Evolutionary conservation across 2,329 filamentous ascomycete genomes (phyloP).

Genomic region (Lasiodiplodia sp.): DNA sequence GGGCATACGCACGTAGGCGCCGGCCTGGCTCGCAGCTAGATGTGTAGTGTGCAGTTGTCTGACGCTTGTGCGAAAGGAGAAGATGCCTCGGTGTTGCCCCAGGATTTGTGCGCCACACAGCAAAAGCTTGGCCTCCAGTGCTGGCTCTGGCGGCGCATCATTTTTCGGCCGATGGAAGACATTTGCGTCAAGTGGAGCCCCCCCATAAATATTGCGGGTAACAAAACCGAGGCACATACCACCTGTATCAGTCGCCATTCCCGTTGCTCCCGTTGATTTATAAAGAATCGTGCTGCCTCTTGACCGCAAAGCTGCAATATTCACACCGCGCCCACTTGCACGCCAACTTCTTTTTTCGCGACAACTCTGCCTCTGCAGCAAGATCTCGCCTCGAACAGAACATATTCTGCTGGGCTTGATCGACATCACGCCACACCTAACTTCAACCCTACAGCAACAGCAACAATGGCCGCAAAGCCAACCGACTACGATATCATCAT

Average conservation of each 20-base stretch:
- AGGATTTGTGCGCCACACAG: conserved; percentile 16
- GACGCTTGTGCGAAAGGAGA: conserved; percentile 15
- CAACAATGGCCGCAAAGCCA: conserved; percentile 10
- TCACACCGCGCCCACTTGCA: neutral
- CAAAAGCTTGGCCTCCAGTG: conserved; percentile 1
- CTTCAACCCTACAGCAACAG: neutral
- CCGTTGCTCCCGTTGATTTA: conserved; percentile 1
- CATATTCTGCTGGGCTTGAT: neutral
- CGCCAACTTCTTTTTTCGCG: neutral
- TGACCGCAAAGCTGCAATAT: neutral
- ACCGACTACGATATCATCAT: conserved; percentile 60
- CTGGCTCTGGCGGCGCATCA: neutral
- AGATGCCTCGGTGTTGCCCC: conserved; percentile 27
- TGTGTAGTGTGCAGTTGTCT: neutral
- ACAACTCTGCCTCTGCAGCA: neutral
- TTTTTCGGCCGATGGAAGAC: conserved; percentile 23
- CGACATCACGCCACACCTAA: conserved; percentile 2
- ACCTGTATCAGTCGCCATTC: neutral
- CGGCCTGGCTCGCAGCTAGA: neutral
- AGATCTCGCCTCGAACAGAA: neutral
- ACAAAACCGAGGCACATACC: conserved; percentile 19
- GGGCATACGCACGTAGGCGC: conserved; percentile 14
- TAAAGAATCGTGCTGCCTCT: neutral
- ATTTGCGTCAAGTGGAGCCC: conserved; percentile 17
- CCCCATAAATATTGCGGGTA: neutral